Base-by-base conservation (phyloP, 192 early-diverging fungal genomes). In the Allomyces macrogynus region DNA sequence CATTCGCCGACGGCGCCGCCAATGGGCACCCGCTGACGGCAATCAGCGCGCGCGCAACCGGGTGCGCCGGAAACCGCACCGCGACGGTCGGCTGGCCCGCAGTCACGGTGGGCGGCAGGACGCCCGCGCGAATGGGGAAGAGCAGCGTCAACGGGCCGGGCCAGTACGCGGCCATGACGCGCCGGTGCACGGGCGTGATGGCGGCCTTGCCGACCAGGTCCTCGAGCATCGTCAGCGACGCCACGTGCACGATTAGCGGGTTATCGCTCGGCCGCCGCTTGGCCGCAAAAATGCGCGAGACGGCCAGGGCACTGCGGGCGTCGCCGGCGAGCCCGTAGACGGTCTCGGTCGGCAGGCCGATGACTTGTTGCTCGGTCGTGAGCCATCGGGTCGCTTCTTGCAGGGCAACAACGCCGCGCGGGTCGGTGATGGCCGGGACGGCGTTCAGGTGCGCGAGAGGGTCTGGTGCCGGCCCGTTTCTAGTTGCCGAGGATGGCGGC, bases 1-100 rank as follows among this genome's bases (percentile, higher is more conserved):
- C 87, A 72, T 99, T 99, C 40, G 96, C 96, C n/a, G 90, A 93
- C 24, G 96, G 96, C 10, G 96, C 96, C 10, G 96, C 96, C 68
- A 99, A 71, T 7, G 96, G 96, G 27, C 89, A 82, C 24, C 85
- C 89, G 69, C 86, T 87, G 1, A 74, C 71, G 16, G 84, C 74
- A 65, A 99, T 99, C 24, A 92, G 69, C 0, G 93, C 92, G 12
- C 92, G 80, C 20, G 94, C 89, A 24, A 99, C 84, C 0, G 92
- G 90, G 69, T 95, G 89, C 5, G 86, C 84, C 0, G 96, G 96
- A 63, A 96, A 89, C n/a, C 94, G 82, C 11, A 97, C 78, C 0
- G 92, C 96, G 0, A 99, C 90, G 0, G 90, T 90, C 9, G 76
- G 66, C 63, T 91, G 91, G 5, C 87, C 86, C 60, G 86, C 93